A percentile compares a stretch with the other conserved stretches of the same genome.
Evolutionary conservation across 148 eudicot species (phyloP).

Genomic region (Rhododendron henanense): DNA sequence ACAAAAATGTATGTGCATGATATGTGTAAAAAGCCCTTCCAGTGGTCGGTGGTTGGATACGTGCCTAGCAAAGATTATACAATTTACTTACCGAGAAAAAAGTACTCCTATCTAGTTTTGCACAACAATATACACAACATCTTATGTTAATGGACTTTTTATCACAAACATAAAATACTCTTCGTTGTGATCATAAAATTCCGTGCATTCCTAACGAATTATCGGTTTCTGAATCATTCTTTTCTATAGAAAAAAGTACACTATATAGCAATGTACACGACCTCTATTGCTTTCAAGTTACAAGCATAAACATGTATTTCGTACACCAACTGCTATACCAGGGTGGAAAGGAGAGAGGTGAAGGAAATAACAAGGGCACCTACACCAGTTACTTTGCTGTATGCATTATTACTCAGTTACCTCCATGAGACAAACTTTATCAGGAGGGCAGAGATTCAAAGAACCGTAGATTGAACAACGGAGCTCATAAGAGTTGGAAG

Average conservation of each 20-base stretch:
- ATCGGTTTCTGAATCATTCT: background rate
- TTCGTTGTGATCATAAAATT: no score
- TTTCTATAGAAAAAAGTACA: background rate
- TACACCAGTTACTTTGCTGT: background rate
- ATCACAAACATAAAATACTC: no score
- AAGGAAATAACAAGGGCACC: background rate
- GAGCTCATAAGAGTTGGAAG: constrained; percentile 72
- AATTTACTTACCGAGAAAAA: no score
- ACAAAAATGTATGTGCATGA: no score
- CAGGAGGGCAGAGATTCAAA: constrained; percentile 34
- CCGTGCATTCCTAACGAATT: no score
- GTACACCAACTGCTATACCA: background rate
- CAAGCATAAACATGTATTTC: background rate
- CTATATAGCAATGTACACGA: background rate
- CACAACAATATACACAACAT: no score
- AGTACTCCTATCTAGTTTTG: no score
- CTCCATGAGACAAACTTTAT: constrained; percentile 56
- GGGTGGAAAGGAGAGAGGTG: background rate
- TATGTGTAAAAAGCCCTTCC: no score
- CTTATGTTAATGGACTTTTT: background rate
- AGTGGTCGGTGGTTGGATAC: background rate
- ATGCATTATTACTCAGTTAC: constrained; percentile 29
- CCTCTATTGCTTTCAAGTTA: background rate
- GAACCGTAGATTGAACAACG: constrained; percentile 54
- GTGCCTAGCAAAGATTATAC: background rate